phyloP scores from a whole-genome alignment of 495 filamentous ascomycete species.

The Emericellopsis terricola region DNA sequence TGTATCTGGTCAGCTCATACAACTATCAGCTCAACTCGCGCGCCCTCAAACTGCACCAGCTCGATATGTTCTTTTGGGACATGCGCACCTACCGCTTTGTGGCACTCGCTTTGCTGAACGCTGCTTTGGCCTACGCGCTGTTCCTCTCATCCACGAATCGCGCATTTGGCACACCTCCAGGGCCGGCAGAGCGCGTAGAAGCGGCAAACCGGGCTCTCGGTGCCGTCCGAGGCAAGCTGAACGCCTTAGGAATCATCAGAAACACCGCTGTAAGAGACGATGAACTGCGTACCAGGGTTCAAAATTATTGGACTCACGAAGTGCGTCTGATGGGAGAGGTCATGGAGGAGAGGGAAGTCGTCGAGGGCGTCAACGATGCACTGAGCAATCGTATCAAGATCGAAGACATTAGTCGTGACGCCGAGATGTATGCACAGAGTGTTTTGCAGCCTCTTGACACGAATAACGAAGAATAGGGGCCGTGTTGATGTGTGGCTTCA shows the following conservation, averaged over 20 bases:
- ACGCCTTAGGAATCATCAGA: constrained; percentile 33
- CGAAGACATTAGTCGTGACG: constrained; percentile 26
- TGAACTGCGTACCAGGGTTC: constrained; percentile 22
- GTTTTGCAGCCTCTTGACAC: constrained; percentile 17
- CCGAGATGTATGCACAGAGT: constrained; percentile 31
- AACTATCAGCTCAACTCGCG: constrained; percentile 40
- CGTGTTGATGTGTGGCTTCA: too few species aligned
- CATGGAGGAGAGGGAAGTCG: constrained; percentile 42
- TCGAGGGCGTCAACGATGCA: constrained; percentile 37
- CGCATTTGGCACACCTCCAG: constrained; percentile 24
- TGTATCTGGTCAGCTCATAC: constrained; percentile 39
- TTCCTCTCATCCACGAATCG: constrained; percentile 67
- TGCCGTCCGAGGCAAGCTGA: constrained; percentile 22
- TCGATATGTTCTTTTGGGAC: constrained; percentile 52
- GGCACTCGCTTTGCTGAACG: constrained; percentile 42
- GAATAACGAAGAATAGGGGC: constrained; percentile 1
- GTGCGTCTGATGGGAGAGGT: constrained; percentile 33
- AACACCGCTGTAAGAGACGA: constrained; percentile 37
- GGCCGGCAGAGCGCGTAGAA: constrained; percentile 30
- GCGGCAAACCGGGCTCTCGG: constrained; percentile 16
- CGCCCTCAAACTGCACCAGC: constrained; percentile 34
- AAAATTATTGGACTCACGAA: constrained; percentile 35
- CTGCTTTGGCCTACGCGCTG: constrained; percentile 37
- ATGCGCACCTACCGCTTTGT: constrained; percentile 40
- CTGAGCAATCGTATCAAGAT: constrained; percentile 33